These are phyloP conservation scores for Cardiospermum halicacabum DNA, from an alignment of 345 rosid genomes.

Conservation along the genomic window DNA sequence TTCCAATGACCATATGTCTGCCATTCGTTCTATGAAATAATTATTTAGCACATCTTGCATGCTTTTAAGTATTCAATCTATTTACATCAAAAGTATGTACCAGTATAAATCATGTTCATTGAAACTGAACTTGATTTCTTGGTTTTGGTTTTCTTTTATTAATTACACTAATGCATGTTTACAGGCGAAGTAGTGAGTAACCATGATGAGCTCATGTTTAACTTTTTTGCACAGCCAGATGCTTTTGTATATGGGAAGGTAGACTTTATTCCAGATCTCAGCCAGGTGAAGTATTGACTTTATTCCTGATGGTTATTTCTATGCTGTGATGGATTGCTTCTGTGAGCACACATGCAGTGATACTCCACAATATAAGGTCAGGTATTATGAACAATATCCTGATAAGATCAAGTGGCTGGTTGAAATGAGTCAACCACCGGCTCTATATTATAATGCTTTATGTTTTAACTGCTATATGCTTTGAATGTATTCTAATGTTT, in stretches of 20 bases:
- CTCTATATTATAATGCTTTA: conserved; percentile 88
- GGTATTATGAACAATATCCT: conserved; percentile 89
- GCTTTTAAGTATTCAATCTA: conserved; percentile 27
- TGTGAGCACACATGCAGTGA: conserved; percentile 86
- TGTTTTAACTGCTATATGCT: too few relatives aligned
- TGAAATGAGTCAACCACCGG: conserved; percentile 52
- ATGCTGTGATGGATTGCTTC: conserved; percentile 89
- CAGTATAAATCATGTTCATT: neutral
- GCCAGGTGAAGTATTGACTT: too few relatives aligned
- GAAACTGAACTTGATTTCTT: neutral
- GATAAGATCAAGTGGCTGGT: conserved; percentile 59
- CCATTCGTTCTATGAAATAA: neutral
- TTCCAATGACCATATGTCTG: neutral
- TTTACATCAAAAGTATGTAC: conserved; percentile 65
- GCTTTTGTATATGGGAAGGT: conserved; percentile 99
- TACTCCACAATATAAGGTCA: conserved; percentile 65
- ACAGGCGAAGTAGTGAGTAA: conserved; percentile 88
- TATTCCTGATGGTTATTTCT: conserved; percentile 53
- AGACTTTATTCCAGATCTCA: conserved; percentile 11
- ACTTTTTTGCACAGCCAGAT: conserved; percentile 98
- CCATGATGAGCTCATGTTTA: conserved; percentile 98
- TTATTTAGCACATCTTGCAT: neutral
- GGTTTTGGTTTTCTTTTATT: neutral
- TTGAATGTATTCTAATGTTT: too few relatives aligned
- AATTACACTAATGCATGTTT: conserved; percentile 9